Evolutionary conservation across 1,139 yeast species (phyloP).

Genomic region (Candida tetrigidarum): DNA sequence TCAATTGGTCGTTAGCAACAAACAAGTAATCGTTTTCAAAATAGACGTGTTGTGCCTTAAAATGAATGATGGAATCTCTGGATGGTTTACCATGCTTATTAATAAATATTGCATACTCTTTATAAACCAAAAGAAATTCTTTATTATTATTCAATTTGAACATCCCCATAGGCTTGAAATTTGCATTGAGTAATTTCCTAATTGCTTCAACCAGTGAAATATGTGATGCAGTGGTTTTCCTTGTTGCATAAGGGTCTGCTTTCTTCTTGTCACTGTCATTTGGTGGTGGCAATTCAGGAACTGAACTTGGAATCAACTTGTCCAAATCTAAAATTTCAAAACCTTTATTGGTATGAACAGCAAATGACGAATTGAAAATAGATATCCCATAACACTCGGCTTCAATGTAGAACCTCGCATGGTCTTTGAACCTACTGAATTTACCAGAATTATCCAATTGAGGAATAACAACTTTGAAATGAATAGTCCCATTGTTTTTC

Average conservation of each 20-base stretch:
- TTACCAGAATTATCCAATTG: constrained; percentile 52
- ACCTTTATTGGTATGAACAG: constrained; percentile 71
- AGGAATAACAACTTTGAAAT: constrained; percentile 57
- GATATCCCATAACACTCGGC: constrained; percentile 61
- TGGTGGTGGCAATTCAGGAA: constrained; percentile 38
- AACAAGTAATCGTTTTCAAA: constrained; percentile 63
- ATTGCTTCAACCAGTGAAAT: constrained; percentile 35
- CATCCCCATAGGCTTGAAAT: constrained; percentile 62
- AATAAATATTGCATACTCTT: constrained; percentile 71
- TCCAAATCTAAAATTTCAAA: constrained; percentile 70
- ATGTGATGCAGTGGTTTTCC: constrained; percentile 23
- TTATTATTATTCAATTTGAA: constrained; percentile 57
- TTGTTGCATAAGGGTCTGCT: constrained; percentile 31
- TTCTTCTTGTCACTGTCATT: constrained; percentile 19
- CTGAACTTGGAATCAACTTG: constrained; percentile 57
- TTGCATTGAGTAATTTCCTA: constrained; percentile 38
- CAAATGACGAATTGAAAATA: constrained; percentile 62
- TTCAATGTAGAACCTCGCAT: constrained; percentile 51
- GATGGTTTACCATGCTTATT: constrained; percentile 69
- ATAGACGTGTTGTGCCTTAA: constrained; percentile 60
- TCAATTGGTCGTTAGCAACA: constrained; percentile 65
- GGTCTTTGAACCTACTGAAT: constrained; percentile 55
- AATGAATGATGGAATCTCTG: constrained; percentile 59
- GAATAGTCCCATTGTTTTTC: constrained; percentile 48
- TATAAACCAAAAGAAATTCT: constrained; percentile 68